Evolutionary conservation across 495 filamentous ascomycete genomes (phyloP).

Genomic region (Aspergillus affinis): DNA sequence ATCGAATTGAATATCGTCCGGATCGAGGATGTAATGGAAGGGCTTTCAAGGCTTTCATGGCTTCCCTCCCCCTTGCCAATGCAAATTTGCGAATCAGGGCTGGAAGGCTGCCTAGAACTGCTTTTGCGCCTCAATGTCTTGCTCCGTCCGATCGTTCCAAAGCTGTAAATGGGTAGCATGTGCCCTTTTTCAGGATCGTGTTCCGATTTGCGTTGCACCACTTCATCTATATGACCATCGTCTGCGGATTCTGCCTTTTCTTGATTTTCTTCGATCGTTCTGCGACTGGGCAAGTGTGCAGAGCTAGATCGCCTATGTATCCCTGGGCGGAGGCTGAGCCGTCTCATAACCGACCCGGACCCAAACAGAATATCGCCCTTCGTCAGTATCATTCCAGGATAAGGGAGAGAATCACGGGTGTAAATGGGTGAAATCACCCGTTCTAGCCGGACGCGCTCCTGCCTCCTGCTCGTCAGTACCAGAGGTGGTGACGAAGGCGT

Average conservation of each 20-base stretch:
- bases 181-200: background rate
- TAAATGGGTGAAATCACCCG: constrained; percentile 73
- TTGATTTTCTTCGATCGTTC: background rate
- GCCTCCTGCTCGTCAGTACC: constrained; percentile 59
- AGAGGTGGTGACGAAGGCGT: constrained; percentile 19
- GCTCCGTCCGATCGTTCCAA: constrained; percentile 8
- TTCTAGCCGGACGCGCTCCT: constrained; percentile 78
- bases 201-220: background rate
- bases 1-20: constrained; percentile 26
- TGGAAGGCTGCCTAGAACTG: constrained; percentile 3
- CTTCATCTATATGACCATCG: background rate
- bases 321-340: constrained; percentile 56
- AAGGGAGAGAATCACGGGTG: constrained; percentile 79
- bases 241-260: background rate
- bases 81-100: background rate
- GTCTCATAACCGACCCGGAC: constrained; percentile 76
- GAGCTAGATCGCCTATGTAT: constrained; percentile 37
- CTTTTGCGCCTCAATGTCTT: constrained; percentile 14
- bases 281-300: constrained; percentile 15
- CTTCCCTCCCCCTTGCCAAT: constrained; percentile 5
- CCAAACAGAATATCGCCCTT: constrained; percentile 59
- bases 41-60: constrained; percentile 7
- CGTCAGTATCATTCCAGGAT: constrained; percentile 75
- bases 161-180: constrained; percentile 3
- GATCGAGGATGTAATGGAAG: constrained; percentile 16